Percentiles rank a stretch among this genome's conserved stretches.
These are phyloP conservation scores for Russula foetens DNA, from an alignment of 768 basidiomycete species.

Conservation along the genomic window DNA sequence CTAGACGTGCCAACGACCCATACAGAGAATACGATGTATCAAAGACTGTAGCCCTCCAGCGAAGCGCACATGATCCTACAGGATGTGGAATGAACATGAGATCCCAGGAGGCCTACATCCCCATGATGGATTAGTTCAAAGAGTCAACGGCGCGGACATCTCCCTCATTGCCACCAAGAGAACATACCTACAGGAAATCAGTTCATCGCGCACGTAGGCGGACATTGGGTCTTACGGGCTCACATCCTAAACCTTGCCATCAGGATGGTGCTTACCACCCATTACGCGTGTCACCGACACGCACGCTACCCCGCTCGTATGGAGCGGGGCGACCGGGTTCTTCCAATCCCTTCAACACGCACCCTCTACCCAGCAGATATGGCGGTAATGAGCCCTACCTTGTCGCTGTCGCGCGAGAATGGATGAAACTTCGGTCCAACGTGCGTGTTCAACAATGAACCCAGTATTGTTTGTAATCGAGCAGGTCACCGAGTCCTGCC, in stretches of 20 bases:
- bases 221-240: neutral
- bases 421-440: neutral
- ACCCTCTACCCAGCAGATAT: slow-evolving; percentile 10
- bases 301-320: slow-evolving; percentile 12
- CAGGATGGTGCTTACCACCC: slow-evolving; percentile 8
- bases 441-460: neutral
- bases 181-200: neutral
- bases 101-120: too few relatives aligned
- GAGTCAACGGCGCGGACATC: slow-evolving; percentile 10
- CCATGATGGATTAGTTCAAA: too few relatives aligned
- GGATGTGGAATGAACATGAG: neutral
- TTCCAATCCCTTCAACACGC: neutral
- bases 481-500: too few relatives aligned
- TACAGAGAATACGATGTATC: slow-evolving; percentile 8
- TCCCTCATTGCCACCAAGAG: slow-evolving; percentile 9
- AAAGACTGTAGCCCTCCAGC: neutral
- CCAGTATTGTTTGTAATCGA: too few relatives aligned
- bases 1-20: slow-evolving; percentile 4
- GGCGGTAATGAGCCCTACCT: neutral
- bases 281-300: neutral
- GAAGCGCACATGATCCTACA: slow-evolving; percentile 4
- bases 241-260: slow-evolving; percentile 10
- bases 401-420: slow-evolving; percentile 5
- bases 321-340: neutral
- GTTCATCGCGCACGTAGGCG: too few relatives aligned